Conservation (phyloP, 371 early-diverging fungal species). For the Umbelopsis sp. region DNA sequence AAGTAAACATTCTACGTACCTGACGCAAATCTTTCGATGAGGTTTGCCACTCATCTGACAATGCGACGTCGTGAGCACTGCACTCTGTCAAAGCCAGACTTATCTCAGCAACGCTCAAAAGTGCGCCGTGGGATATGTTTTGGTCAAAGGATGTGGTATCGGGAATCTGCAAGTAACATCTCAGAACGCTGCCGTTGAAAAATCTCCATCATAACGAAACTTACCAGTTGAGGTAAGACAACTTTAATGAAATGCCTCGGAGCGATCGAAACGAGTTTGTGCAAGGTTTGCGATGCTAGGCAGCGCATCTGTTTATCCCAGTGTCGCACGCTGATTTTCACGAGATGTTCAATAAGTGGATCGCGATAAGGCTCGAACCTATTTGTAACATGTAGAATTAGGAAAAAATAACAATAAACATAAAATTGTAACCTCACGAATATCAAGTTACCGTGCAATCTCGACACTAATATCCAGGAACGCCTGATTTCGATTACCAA, state of each 20-base stretch:
- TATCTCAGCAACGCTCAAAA: slow-evolving; percentile 75
- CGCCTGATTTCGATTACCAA: slow-evolving; percentile 82
- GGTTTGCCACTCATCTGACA: slow-evolving; percentile 29
- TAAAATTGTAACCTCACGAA: background rate
- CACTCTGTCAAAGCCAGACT: slow-evolving; percentile 57
- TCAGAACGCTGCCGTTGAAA: too few species aligned
- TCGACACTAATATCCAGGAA: slow-evolving; percentile 67
- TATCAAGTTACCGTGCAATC: slow-evolving; percentile 71
- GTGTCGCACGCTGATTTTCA: slow-evolving; percentile 65
- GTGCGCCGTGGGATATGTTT: slow-evolving; percentile 76
- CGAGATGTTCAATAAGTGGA: slow-evolving; percentile 74
- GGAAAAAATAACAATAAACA: background rate
- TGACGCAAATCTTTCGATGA: slow-evolving; percentile 36
- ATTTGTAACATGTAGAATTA: slow-evolving; percentile 18
- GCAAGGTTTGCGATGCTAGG: slow-evolving; percentile 74
- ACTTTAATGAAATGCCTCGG: slow-evolving; percentile 56
- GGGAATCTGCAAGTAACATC: slow-evolving; percentile 50
- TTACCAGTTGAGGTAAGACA: slow-evolving; percentile 51
- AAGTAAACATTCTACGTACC: slow-evolving; percentile 23
- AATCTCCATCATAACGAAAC: background rate
- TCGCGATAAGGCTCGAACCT: slow-evolving; percentile 78
- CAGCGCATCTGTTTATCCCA: slow-evolving; percentile 89
- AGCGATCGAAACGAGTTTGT: slow-evolving; percentile 61
- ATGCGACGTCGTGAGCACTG: slow-evolving; percentile 20
- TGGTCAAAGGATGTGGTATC: slow-evolving; percentile 63